A percentile compares a stretch with the other conserved stretches of the same genome.
phyloP scores from a whole-genome alignment of 164 flowering plant species.

The Pachysandra terminalis region DNA sequence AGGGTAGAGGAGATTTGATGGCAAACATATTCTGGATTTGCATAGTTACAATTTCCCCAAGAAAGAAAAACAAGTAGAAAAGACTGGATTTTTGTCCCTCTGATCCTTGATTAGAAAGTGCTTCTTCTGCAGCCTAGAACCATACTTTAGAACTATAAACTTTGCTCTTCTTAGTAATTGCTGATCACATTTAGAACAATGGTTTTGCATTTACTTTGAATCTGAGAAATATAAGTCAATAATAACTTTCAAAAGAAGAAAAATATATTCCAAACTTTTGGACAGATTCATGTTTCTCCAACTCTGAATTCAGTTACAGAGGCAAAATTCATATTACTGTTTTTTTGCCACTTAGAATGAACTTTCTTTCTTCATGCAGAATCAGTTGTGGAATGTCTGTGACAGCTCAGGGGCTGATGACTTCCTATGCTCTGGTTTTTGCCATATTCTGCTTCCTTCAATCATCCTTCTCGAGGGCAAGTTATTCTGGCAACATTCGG shows the following conservation, averaged over 20 bases:
- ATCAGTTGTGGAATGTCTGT: constrained; percentile 6
- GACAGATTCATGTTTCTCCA: neutral
- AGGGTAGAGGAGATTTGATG: too few species aligned
- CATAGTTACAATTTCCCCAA: neutral
- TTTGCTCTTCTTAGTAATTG: too few species aligned
- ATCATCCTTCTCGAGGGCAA: constrained; percentile 15
- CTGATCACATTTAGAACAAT: too few species aligned
- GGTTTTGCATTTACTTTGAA: neutral
- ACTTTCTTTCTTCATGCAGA: neutral
- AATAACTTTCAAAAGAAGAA: neutral
- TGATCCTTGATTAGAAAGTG: neutral
- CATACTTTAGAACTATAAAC: neutral
- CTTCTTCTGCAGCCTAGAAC: neutral
- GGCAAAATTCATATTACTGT: too few species aligned
- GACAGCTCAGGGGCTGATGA: constrained; percentile 6
- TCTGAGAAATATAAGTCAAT: neutral
- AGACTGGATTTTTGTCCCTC: neutral
- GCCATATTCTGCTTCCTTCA: constrained; percentile 8
- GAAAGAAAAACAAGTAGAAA: neutral
- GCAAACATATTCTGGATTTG: too few species aligned
- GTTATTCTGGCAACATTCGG: constrained; percentile 19
- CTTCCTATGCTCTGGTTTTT: constrained; percentile 5
- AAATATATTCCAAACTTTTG: neutral
- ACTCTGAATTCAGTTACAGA: neutral
- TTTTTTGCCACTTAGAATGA: neutral